Evolutionary conservation across 257 asterid genomes (phyloP), one percentile per base, ranked within the genome.

Genomic region (Cinchona pubescens): DNA sequence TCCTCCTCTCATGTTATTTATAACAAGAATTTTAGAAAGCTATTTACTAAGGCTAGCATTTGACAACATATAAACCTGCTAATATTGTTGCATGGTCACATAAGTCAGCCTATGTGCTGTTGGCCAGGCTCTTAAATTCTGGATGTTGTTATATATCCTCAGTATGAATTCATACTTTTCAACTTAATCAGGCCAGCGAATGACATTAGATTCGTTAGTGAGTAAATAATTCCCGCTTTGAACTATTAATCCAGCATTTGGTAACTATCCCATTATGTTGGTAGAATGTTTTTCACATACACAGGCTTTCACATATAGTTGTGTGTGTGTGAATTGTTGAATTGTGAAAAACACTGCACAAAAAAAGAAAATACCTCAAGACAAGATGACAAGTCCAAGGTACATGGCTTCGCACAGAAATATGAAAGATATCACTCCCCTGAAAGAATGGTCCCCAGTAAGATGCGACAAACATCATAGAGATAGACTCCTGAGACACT

Each of bases 331-430:
- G n/a, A n/a, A n/a, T n/a, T n/a, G n/a, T n/a, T n/a, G n/a, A n/a
- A n/a, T n/a, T n/a, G n/a, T n/a, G n/a, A n/a, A n/a, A n/a, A n/a
- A n/a, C n/a, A n/a, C n/a, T n/a, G n/a, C n/a, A n/a, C n/a, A n/a
- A n/a, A n/a, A n/a, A n/a, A n/a, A n/a, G n/a, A n/a, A 10, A 46
- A 19, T 80, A 90, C 96, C 96, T 94, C 88, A 94, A 75, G 98
- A 90, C 85, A 94, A 80, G 83, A 94, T 88, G 79, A 92, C 97
- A 21, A 94, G 96, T 32, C 98, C 98, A 71, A 94, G 90, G 82
- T 94, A 94, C 86, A 92, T 86, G 48, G 98, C 89, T 76, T 84
- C 94, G 56, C 88, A 81, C 35, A 94, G 96, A 79, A 94, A 94
- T 69, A 82, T 73, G 64, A 90, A 88, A 67, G 98, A 93, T 83